These are phyloP conservation scores for Boechera divaricarpa DNA, from an alignment of 345 rosid species.

Conservation along the genomic window DNA sequence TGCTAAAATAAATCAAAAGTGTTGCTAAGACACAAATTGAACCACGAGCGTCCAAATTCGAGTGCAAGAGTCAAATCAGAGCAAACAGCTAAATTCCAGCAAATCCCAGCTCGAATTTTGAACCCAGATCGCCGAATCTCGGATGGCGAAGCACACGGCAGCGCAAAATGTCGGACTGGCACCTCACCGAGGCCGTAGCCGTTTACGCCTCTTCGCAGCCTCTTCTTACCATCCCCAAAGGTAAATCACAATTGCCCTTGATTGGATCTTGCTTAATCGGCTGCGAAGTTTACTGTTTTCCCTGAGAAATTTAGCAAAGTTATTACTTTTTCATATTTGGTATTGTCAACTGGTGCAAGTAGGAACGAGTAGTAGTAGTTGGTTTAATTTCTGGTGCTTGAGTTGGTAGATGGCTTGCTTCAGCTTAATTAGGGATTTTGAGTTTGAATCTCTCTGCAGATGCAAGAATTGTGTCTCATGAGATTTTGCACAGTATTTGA, in stretches of 20 bases:
- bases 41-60: conserved; percentile 9
- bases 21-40: background rate
- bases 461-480: conserved; percentile 4
- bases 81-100: background rate
- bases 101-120: background rate
- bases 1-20: background rate
- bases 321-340: background rate
- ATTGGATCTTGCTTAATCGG: conserved; percentile 42
- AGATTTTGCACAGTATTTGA: background rate
- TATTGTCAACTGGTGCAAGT: background rate
- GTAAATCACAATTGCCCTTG: conserved; percentile 42
- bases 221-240: conserved; percentile 70
- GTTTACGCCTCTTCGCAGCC: conserved; percentile 60
- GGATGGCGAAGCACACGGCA: conserved; percentile 59
- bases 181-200: conserved; percentile 70
- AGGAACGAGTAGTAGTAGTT: background rate
- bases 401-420: background rate
- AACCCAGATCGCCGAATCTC: conserved; percentile 17
- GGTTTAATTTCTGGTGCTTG: background rate
- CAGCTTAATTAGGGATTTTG: background rate
- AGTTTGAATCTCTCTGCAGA: background rate
- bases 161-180: conserved; percentile 66
- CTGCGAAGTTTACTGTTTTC: conserved; percentile 6
- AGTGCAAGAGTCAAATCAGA: background rate
- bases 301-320: background rate